Base-by-base conservation (phyloP, 176 grass and related monocot species). In the Carex scoparia region DNA sequence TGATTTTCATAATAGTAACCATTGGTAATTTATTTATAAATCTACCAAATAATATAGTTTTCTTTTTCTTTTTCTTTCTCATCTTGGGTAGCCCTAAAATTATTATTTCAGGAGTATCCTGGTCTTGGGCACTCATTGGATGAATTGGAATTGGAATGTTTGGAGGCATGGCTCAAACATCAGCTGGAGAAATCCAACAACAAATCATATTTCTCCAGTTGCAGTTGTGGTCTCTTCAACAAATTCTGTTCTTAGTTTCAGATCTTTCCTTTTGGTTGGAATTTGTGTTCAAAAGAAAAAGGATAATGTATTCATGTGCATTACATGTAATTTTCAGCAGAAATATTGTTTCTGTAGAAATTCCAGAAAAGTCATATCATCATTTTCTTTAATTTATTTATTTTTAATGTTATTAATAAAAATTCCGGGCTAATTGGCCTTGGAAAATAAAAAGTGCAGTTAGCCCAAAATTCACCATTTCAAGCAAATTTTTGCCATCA, bases 91-190 rank as follows among this genome's bases (percentile, higher is more conserved):
- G 23, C 23, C 23, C 23, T 23, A 23, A 23, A 23, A 33, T 33
- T 40, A 46, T 48, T 48, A 30, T 44, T 72, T 48, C 69, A 93
- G 91, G 81, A 76, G n/a, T 93, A 87, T 84, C 84, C 69, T 23
- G 38, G 53, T 15, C 91, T 97, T 81, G 89, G 89, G 0, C 94
- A 93, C n/a, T 88, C 89, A 32, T 2, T 97, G 51, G 35, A 88
- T 10, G 87, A 91, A 56, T 85, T 88, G 79, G 89, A 91, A 84
- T 83, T 97, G 19, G 80, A 88, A 64, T 91, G 88, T 69, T 88
- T 90, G 56, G 32, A 71, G 38, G 82, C 61, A 56, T 91, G 94
- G 94, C 72, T 93, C 10, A 38, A 63, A 69, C 11, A 69, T 33
- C 56, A 70, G 77, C 40, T 96, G 83, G 61, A 84, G 31, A 84